These are phyloP conservation scores for Micractinium sp. DNA, from an alignment of 139 green algal genomes.

Conservation along the genomic window DNA sequence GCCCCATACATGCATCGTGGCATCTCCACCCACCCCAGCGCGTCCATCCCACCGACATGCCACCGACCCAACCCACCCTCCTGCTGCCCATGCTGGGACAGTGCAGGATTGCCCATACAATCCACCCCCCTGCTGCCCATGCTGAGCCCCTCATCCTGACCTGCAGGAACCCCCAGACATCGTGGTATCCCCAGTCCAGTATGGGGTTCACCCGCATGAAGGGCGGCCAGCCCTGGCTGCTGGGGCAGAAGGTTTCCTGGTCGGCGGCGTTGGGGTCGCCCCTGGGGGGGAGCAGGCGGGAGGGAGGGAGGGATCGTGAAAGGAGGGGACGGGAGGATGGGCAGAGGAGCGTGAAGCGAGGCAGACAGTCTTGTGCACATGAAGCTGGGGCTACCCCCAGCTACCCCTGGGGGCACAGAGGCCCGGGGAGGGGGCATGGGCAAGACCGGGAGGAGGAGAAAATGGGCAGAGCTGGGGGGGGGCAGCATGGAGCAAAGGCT, in stretches of 20 bases:
- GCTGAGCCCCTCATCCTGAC: background rate
- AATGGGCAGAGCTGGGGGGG: too few relatives aligned
- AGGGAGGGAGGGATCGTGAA: background rate
- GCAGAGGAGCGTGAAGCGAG: too few relatives aligned
- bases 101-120: too few relatives aligned
- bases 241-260: slow-evolving; percentile 92
- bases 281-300: slow-evolving; percentile 29
- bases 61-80: too few relatives aligned
- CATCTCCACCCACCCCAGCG: background rate
- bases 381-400: too few relatives aligned
- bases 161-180: slow-evolving; percentile 94
- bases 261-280: slow-evolving; percentile 85
- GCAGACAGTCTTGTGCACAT: too few relatives aligned
- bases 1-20: too few relatives aligned
- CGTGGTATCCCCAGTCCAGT: slow-evolving; percentile 90
- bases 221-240: slow-evolving; percentile 85
- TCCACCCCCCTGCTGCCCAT: background rate
- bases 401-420: too few relatives aligned
- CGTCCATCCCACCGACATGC: background rate
- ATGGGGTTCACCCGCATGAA: slow-evolving; percentile 99
- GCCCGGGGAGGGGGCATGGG: too few relatives aligned
- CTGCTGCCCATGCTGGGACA: background rate
- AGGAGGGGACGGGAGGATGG: background rate
- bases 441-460: too few relatives aligned
- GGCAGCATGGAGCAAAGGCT: too few relatives aligned